A percentile compares a stretch with the other conserved stretches of the same genome.
Conservation (phyloP, 2,329 filamentous ascomycete species). For the Cercospora zeae-maydis region DNA sequence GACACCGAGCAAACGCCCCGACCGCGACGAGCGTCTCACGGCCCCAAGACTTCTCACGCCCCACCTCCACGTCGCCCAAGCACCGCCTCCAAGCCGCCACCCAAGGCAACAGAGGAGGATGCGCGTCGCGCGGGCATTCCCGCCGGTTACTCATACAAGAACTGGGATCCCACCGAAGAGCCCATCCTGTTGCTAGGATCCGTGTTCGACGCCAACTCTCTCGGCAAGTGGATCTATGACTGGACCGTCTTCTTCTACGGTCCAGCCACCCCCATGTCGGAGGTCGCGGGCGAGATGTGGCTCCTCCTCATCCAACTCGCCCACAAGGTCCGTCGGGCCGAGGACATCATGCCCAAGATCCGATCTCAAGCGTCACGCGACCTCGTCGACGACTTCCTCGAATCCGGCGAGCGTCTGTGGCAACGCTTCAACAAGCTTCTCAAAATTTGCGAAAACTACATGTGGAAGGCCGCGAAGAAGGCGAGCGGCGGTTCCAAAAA, state of each 20-base stretch:
- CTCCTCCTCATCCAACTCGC: constrained; percentile 88
- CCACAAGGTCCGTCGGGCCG: constrained; percentile 87
- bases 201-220: constrained; percentile 94
- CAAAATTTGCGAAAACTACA: constrained; percentile 87
- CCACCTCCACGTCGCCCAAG: constrained; percentile 45
- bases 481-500: constrained; percentile 60
- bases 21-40: constrained; percentile 42
- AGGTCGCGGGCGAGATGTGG: constrained; percentile 94
- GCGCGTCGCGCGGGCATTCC: constrained; percentile 68
- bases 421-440: constrained; percentile 80
- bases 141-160: constrained; percentile 88
- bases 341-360: constrained; percentile 71
- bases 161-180: constrained; percentile 93
- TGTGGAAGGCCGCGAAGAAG: constrained; percentile 83
- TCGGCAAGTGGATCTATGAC: constrained; percentile 99
- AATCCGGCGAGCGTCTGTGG: constrained; percentile 81
- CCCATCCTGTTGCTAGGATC: constrained; percentile 92
- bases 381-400: constrained; percentile 84
- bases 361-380: constrained; percentile 70
- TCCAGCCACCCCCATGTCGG: constrained; percentile 75
- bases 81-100: constrained; percentile 37
- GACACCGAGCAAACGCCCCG: constrained; percentile 36
- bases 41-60: constrained; percentile 53
- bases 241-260: constrained; percentile 94
- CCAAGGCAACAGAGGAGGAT: constrained; percentile 62